phyloP scores from a whole-genome alignment of 1,139 yeast species.

The Pneumocystis canis region DNA sequence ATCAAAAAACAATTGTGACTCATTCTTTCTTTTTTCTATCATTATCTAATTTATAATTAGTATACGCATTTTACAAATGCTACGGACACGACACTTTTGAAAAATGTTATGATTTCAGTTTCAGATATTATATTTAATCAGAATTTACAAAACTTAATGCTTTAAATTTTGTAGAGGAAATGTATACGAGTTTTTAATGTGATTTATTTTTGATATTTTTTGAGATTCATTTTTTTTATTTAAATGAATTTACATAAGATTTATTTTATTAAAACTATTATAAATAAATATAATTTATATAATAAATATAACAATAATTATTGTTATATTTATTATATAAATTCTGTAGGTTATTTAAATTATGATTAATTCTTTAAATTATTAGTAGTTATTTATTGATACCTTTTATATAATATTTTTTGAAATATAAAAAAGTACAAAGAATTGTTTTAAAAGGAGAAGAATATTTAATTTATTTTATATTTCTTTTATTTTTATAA shows the following conservation, averaged over 20 bases:
- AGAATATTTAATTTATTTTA: too few species aligned
- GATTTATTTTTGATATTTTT: background rate
- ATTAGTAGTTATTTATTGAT: too few species aligned
- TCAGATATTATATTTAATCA: slow-evolving; percentile 9
- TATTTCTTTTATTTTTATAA: too few species aligned
- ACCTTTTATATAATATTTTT: too few species aligned
- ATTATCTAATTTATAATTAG: background rate
- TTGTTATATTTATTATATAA: background rate
- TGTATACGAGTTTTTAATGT: background rate
- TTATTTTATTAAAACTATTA: background rate
- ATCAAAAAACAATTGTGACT: slow-evolving; percentile 3
- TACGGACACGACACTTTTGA: slow-evolving; percentile 1
- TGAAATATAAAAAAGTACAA: too few species aligned
- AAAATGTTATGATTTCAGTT: slow-evolving; percentile 4
- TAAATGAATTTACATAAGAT: background rate
- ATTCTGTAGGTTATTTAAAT: too few species aligned
- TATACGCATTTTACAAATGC: slow-evolving; percentile 8
- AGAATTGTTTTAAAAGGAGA: too few species aligned
- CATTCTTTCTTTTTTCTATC: background rate
- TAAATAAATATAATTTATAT: background rate
- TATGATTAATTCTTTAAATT: too few species aligned
- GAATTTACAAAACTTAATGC: slow-evolving; percentile 2
- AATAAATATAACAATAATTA: background rate
- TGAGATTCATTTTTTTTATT: background rate
- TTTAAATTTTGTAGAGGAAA: slow-evolving; percentile 16